phyloP scores from a whole-genome alignment of 2,329 filamentous ascomycete genomes.

The Exophiala sp. region DNA sequence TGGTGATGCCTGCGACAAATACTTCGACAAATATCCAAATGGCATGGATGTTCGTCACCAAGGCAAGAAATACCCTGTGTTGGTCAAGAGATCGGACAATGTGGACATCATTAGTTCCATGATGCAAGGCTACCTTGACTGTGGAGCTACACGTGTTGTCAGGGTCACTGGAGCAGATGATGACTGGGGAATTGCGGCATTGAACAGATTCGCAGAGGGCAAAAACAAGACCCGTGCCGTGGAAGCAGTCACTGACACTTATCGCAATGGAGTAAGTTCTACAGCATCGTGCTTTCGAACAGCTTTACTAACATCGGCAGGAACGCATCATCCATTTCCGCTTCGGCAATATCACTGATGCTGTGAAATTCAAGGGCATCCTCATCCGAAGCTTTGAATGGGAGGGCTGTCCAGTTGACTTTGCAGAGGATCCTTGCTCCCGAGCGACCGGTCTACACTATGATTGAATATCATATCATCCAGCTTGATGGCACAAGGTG shows the following conservation, averaged over 20 bases:
- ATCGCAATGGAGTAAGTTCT: conserved; percentile 36
- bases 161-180: conserved; percentile 42
- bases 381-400: conserved; percentile 42
- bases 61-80: conserved; percentile 31
- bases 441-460: conserved; percentile 15
- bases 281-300: neutral
- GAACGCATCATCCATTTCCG: conserved; percentile 46
- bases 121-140: conserved; percentile 39
- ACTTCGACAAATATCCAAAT: conserved; percentile 36
- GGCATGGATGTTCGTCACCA: conserved; percentile 36
- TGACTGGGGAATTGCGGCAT: conserved; percentile 36
- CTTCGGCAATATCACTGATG: conserved; percentile 47
- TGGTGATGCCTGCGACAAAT: conserved; percentile 34
- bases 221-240: conserved; percentile 38
- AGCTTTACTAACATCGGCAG: conserved; percentile 29
- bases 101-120: conserved; percentile 42
- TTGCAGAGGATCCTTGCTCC: conserved; percentile 40
- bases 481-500: neutral
- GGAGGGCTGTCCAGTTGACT: conserved; percentile 45
- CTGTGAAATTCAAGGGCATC: conserved; percentile 42
- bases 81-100: conserved; percentile 38
- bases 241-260: conserved; percentile 44
- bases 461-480: neutral
- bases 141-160: conserved; percentile 45
- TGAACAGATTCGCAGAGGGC: conserved; percentile 39